phyloP scores from a whole-genome alignment of 2,329 filamentous ascomycete genomes.

The Periconia digitata region DNA sequence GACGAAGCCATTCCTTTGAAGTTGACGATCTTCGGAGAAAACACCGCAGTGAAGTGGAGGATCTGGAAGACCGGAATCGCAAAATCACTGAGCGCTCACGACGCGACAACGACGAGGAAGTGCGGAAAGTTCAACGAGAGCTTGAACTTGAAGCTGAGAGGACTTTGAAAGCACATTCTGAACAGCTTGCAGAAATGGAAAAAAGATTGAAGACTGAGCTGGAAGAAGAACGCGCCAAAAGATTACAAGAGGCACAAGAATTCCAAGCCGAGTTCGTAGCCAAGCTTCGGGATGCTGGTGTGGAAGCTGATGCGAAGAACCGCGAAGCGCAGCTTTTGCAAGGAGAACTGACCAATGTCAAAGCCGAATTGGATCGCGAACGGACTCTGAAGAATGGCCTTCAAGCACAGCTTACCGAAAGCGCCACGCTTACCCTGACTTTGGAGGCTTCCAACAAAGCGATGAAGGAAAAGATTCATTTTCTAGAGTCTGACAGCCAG shows the following conservation, averaged over 20 bases:
- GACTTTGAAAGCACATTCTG: slow-evolving; percentile 63
- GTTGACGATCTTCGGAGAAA: slow-evolving; percentile 57
- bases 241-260: slow-evolving; percentile 64
- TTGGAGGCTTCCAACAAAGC: slow-evolving; percentile 76
- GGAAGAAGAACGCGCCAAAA: slow-evolving; percentile 62
- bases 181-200: slow-evolving; percentile 67
- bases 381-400: slow-evolving; percentile 61
- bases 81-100: slow-evolving; percentile 60
- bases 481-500: slow-evolving; percentile 86
- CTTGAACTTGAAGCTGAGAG: slow-evolving; percentile 59
- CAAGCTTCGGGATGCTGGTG: slow-evolving; percentile 51
- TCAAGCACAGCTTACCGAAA: slow-evolving; percentile 54
- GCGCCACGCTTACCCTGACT: slow-evolving; percentile 47
- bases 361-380: slow-evolving; percentile 56
- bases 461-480: slow-evolving; percentile 79
- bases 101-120: slow-evolving; percentile 51
- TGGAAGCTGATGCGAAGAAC: slow-evolving; percentile 57
- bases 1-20: slow-evolving; percentile 55
- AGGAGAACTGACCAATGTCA: slow-evolving; percentile 53
- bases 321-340: slow-evolving; percentile 54
- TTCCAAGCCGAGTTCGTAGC: slow-evolving; percentile 55
- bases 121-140: slow-evolving; percentile 45
- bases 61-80: slow-evolving; percentile 55
- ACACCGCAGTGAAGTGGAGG: slow-evolving; percentile 59
- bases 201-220: slow-evolving; percentile 65